Conservation (phyloP, 2,329 filamentous ascomycete genomes). For the Amphichorda felina region DNA sequence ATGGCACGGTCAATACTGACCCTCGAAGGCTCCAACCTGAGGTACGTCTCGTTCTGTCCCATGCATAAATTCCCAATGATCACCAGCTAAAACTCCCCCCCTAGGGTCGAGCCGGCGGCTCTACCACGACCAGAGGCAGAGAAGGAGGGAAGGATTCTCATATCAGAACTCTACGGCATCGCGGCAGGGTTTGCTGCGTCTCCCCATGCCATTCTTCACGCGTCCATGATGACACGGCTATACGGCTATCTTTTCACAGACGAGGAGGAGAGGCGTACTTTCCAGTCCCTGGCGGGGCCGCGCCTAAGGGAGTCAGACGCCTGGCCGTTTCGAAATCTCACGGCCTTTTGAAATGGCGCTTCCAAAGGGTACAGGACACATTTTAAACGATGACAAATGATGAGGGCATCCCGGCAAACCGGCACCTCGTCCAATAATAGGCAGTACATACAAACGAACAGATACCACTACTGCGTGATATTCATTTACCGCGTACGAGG, state of each 20-base stretch:
- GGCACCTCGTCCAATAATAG: no score
- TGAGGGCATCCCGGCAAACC: no score
- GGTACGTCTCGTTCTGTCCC: not conserved
- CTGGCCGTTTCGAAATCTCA: not conserved
- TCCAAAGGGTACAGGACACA: no score
- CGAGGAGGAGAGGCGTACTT: not conserved
- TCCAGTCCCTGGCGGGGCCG: not conserved
- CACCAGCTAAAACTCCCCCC: no score
- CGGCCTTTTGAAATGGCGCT: no score
- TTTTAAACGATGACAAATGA: no score
- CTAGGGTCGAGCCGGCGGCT: no score
- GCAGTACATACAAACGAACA: no score
- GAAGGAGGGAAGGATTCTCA: not conserved
- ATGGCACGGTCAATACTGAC: not conserved
- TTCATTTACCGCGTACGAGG: no score
- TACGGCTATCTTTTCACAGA: not conserved
- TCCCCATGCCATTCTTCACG: not conserved
- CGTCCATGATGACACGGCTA: not conserved
- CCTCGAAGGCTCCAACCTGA: not conserved
- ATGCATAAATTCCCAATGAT: not conserved
- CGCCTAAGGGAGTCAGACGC: not conserved
- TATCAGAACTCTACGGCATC: constrained; percentile 1
- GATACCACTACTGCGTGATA: no score
- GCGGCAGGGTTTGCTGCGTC: not conserved
- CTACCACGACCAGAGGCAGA: no score